Evolutionary conservation across 345 rosid genomes (phyloP), one percentile per base, ranked within the genome.

Genomic region (Physaria fendleri): DNA sequence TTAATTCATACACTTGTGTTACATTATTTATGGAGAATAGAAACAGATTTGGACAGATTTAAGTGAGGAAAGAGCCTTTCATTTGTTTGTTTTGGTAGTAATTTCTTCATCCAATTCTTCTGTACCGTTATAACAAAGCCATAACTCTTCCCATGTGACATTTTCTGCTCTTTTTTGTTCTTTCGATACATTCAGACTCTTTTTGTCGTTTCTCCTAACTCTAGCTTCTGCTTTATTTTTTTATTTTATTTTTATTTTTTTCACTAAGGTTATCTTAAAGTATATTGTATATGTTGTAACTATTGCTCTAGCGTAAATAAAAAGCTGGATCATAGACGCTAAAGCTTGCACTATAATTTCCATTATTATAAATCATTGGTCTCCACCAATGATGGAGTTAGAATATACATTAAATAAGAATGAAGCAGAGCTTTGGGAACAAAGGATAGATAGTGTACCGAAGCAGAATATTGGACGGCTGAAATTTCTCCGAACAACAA

Each of bases 101-200:
- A 35, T 5, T 5, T 5, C 16, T 16, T 34, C 41, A n/a, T 44
- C 29, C 42, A 4, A 38, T 38, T 18, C 18, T 40, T 27, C 48
- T 57, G 65, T 34, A 59, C 18, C 61, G 47, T 58, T 49, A 49
- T 39, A 30, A 58, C 10, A 56, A 22, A 41, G 51, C 54, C 66
- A 59, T 59, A 51, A 68, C 49, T 34, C 53, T 11, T 27, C 67
- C 72, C 73, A 68, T 68, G 73, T 68, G 73, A 60, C 68, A 5
- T 18, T 16, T 20, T 60, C 67, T 60, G 67, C 49, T 35, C 21
- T 45, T 68, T n/a, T 68, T 68, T 66, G 66, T 67, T 50, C 66
- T 67, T 68, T 68, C 73, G 56, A 68, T 60, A 61, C 45, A 61
- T 29, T 61, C 61, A 68, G 47, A 22, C 73, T n/a, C 39, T 53